Conservation (phyloP, 192 early-diverging fungal genomes). For the Funneliformis mosseae region DNA sequence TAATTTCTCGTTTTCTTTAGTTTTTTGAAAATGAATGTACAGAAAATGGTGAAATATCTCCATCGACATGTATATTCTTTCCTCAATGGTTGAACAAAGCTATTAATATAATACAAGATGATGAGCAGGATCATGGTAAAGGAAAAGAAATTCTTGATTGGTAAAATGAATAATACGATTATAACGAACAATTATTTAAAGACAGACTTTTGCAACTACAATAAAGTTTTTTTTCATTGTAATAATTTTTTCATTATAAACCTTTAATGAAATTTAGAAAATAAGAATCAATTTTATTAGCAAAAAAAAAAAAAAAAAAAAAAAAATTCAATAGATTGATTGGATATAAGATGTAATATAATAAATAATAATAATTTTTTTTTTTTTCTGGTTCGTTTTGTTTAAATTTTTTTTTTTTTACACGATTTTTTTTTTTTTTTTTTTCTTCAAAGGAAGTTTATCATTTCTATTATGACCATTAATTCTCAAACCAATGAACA, state of each 20-base stretch:
- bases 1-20: neutral
- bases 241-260: too few species aligned
- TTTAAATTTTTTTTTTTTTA: neutral
- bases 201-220: too few species aligned
- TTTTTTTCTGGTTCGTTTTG: too few species aligned
- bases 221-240: too few species aligned
- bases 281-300: too few species aligned
- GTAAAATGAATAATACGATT: neutral
- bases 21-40: conserved; percentile 25
- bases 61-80: conserved; percentile 15
- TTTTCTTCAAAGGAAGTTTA: neutral
- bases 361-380: too few species aligned
- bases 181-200: too few species aligned
- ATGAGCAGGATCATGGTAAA: neutral
- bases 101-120: neutral
- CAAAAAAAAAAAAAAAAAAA: too few species aligned
- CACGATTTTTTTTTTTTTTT: neutral
- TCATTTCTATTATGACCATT: neutral
- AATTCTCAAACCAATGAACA: neutral
- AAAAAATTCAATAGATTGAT: too few species aligned
- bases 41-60: conserved; percentile 23
- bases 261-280: too few species aligned
- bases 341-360: too few species aligned
- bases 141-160: neutral
- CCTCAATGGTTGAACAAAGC: conserved; percentile 8